Evolutionary conservation across 2,329 filamentous ascomycete species (phyloP).

Genomic region (Aureobasidium subglaciale): DNA sequence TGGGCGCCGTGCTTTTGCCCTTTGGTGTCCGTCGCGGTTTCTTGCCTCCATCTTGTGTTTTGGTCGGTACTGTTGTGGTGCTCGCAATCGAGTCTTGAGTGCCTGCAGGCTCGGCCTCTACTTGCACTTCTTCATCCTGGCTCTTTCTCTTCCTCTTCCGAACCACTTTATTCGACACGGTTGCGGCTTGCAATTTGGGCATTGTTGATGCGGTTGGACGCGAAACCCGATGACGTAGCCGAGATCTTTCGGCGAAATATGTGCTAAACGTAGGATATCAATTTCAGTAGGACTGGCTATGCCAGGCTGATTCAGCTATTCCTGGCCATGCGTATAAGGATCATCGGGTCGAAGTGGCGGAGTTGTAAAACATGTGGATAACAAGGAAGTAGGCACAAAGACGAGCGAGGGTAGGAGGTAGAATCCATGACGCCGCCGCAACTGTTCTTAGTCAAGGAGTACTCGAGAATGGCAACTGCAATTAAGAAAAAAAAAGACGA

Average conservation of each 20-base stretch:
- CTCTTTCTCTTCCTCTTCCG: conserved; percentile 37
- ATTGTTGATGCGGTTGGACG: conserved; percentile 24
- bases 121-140: conserved; percentile 13
- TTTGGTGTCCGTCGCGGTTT: conserved; percentile 43
- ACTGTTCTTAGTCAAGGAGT: not conserved
- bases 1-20: conserved; percentile 22
- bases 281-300: not conserved
- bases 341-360: not conserved
- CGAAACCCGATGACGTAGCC: conserved; percentile 5
- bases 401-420: too few relatives aligned
- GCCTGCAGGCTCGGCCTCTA: conserved; percentile 17
- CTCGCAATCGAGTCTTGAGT: conserved; percentile 19
- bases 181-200: conserved; percentile 43
- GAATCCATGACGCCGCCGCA: not conserved
- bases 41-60: conserved; percentile 50
- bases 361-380: not conserved
- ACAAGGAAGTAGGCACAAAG: not conserved
- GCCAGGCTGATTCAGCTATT: not conserved
- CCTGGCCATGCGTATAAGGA: not conserved
- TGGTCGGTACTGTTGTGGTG: conserved; percentile 46
- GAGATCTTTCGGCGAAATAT: not conserved
- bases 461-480: too few relatives aligned
- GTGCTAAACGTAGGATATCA: not conserved
- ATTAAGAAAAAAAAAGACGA: too few relatives aligned
- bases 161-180: conserved; percentile 40